A percentile compares a stretch with the other conserved stretches of the same genome.
Evolutionary conservation across 352 stramenopile genomes (phyloP).

Genomic region (Albugo laibachii): DNA sequence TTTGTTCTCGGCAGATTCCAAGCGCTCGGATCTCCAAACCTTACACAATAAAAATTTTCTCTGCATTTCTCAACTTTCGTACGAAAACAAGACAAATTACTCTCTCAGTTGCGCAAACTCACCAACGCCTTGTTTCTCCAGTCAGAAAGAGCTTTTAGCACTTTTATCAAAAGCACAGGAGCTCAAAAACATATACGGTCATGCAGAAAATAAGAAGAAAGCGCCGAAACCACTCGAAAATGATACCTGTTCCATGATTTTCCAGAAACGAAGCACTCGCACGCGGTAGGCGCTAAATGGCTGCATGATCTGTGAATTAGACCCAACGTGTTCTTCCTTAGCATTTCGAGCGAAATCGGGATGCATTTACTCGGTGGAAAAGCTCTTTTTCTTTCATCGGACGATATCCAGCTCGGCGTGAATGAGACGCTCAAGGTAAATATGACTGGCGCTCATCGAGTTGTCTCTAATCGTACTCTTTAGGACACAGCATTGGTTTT

Average conservation of each 20-base stretch:
- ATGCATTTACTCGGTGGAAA: conserved; percentile 93
- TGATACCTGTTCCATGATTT: conserved; percentile 86
- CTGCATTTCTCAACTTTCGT: conserved; percentile 44
- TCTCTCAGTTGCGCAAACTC: not conserved
- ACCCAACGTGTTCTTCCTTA: not conserved
- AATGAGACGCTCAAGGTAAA: conserved; percentile 89
- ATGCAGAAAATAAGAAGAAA: conserved; percentile 25
- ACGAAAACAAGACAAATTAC: not conserved
- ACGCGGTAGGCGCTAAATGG: conserved; percentile 21
- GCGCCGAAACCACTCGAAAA: conserved; percentile 38
- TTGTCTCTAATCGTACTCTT: not conserved
- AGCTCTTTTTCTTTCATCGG: conserved; percentile 90
- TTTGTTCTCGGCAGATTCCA: not conserved
- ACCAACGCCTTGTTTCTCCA: not conserved
- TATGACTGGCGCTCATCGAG: not conserved
- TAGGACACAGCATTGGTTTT: conserved; percentile 70
- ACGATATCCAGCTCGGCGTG: conserved; percentile 95
- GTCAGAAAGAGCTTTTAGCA: conserved; percentile 19
- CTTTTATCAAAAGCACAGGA: conserved; percentile 47
- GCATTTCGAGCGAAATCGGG: conserved; percentile 88
- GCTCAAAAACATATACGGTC: conserved; percentile 44
- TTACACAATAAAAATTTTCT: conserved; percentile 52
- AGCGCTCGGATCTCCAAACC: conserved; percentile 13
- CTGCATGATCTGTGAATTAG: not conserved
- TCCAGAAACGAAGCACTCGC: conserved; percentile 86